phyloP scores from a whole-genome alignment of 2,329 filamentous ascomycete species.

The Dactylellina parvicollis region DNA sequence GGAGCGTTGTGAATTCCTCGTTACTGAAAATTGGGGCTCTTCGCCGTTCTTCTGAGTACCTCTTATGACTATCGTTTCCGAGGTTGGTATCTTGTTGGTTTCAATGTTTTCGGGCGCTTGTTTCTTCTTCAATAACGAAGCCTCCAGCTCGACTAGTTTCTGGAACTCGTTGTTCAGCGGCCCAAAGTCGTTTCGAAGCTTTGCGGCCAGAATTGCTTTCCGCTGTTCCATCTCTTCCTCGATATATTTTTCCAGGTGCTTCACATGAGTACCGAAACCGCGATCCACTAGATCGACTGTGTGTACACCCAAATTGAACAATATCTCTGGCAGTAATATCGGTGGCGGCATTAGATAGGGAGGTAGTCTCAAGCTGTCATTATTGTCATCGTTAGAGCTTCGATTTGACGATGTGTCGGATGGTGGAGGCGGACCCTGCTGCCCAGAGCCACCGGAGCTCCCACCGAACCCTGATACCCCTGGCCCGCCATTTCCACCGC shows the following conservation, averaged over 20 bases:
- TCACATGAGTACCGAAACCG: conserved; percentile 14
- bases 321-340: conserved; percentile 32
- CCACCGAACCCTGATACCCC: conserved; percentile 43
- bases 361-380: conserved; percentile 16
- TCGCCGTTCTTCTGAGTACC: conserved; percentile 31
- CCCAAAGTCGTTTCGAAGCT: conserved; percentile 23
- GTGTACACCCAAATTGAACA: conserved; percentile 38
- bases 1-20: background rate
- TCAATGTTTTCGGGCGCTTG: background rate
- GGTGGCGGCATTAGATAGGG: conserved; percentile 21
- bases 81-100: conserved; percentile 1
- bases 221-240: conserved; percentile 32
- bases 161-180: conserved; percentile 40
- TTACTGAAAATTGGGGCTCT: conserved; percentile 33
- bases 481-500: conserved; percentile 3
- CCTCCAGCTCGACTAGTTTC: conserved; percentile 34
- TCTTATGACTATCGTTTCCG: conserved; percentile 23
- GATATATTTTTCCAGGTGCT: conserved; percentile 37
- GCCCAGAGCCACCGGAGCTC: conserved; percentile 33
- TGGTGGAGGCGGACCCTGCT: conserved; percentile 22
- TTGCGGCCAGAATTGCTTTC: conserved; percentile 20
- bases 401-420: conserved; percentile 37
- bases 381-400: conserved; percentile 25
- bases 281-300: conserved; percentile 40
- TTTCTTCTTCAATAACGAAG: conserved; percentile 10